phyloP scores from a whole-genome alignment of 352 stramenopile species.

The Globisporangium echinulatum region DNA sequence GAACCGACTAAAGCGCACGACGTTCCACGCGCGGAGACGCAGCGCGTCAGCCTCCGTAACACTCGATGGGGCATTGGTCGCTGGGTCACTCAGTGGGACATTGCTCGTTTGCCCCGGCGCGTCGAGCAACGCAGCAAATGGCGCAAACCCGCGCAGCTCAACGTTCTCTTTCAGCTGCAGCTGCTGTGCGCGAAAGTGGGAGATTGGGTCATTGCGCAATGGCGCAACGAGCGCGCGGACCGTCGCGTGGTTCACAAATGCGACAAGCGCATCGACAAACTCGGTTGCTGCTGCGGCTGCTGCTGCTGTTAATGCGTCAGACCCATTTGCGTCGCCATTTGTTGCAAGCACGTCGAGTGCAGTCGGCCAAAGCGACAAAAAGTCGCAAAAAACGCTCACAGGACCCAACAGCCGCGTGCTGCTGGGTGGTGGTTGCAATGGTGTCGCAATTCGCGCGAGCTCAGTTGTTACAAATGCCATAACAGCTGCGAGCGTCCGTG shows the following conservation, averaged over 20 bases:
- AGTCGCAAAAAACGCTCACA: constrained; percentile 65
- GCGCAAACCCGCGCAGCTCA: constrained; percentile 63
- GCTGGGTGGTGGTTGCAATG: constrained; percentile 1
- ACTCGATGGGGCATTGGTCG: no score
- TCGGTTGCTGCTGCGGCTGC: constrained; percentile 16
- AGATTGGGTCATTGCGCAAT: no score
- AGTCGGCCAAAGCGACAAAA: constrained; percentile 40
- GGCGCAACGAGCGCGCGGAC: constrained; percentile 30
- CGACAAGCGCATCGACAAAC: constrained; percentile 43
- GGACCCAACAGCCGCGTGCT: constrained; percentile 40
- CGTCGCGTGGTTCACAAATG: constrained; percentile 50
- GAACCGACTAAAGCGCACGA: constrained; percentile 50
- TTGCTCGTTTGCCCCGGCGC: neutral
- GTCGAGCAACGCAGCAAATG: constrained; percentile 30
- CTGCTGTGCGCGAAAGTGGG: constrained; percentile 20
- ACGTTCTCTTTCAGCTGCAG: constrained; percentile 66
- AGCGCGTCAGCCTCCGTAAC: constrained; percentile 37
- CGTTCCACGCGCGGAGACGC: constrained; percentile 54
- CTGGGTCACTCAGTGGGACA: neutral
- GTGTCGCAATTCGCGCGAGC: neutral
- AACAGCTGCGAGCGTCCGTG: constrained; percentile 36
- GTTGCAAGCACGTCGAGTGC: constrained; percentile 32
- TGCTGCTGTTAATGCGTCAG: constrained; percentile 6
- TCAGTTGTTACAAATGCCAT: constrained; percentile 35
- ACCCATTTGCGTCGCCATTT: constrained; percentile 2